These are phyloP conservation scores for Didymella glomerata DNA, from an alignment of 2,329 filamentous ascomycete species.

Conservation along the genomic window DNA sequence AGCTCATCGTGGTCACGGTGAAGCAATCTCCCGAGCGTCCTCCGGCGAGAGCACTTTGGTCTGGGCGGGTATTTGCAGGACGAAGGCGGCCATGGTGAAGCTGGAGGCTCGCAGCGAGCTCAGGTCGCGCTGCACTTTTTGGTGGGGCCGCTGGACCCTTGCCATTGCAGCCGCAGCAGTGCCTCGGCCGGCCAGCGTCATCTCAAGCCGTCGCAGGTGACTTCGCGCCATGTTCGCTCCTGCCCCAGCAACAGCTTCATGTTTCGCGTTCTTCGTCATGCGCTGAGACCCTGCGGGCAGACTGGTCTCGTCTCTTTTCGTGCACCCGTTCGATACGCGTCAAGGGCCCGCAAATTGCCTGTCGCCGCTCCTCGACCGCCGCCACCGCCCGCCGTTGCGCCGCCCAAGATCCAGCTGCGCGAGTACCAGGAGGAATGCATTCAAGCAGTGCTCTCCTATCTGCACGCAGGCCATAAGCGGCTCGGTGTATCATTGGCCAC, in stretches of 20 bases:
- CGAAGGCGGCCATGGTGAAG: slow-evolving; percentile 24
- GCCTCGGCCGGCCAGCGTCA: slow-evolving; percentile 20
- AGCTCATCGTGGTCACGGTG: slow-evolving; percentile 27
- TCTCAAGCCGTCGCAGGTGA: slow-evolving; percentile 20
- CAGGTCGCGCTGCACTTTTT: slow-evolving; percentile 10
- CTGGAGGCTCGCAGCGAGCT: slow-evolving; percentile 9
- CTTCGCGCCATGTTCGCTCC: slow-evolving; percentile 34
- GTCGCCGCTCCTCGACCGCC: slow-evolving; percentile 18
- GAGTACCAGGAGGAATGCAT: slow-evolving; percentile 94
- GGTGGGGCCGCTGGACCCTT: slow-evolving; percentile 19
- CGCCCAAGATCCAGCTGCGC: slow-evolving; percentile 66
- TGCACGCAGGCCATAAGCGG: slow-evolving; percentile 76
- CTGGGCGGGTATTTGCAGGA: background rate
- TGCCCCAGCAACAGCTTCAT: slow-evolving; percentile 31
- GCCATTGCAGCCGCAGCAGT: background rate
- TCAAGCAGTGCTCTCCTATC: slow-evolving; percentile 74
- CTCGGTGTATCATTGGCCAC: slow-evolving; percentile 87
- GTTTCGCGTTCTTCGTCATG: slow-evolving; percentile 44
- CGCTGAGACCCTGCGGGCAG: slow-evolving; percentile 36
- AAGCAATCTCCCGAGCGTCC: background rate
- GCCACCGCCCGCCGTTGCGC: slow-evolving; percentile 21
- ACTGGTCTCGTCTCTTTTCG: slow-evolving; percentile 18
- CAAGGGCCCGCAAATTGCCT: slow-evolving; percentile 15
- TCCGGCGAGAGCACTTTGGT: background rate
- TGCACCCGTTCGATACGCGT: slow-evolving; percentile 29